Evolutionary conservation across 1,139 yeast species (phyloP).

Genomic region (Suhomyces bribrorum): DNA sequence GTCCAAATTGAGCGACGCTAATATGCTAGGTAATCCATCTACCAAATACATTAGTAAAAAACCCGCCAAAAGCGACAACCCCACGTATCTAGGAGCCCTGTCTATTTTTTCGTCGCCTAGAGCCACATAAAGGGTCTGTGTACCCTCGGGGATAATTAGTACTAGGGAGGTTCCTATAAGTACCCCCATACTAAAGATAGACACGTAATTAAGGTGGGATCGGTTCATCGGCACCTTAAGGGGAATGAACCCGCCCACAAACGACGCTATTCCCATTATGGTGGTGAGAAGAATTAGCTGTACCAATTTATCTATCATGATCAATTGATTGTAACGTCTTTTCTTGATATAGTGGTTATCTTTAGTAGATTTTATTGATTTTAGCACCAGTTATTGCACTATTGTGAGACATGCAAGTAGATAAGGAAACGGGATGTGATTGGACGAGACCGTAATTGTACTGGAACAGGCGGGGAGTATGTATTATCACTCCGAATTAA

Average conservation of each 20-base stretch:
- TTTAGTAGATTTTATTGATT: too few species aligned
- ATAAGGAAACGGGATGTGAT: too few species aligned
- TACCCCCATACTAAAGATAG: constrained; percentile 62
- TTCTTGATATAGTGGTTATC: too few species aligned
- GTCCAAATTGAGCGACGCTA: constrained; percentile 10
- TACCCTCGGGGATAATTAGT: constrained; percentile 73
- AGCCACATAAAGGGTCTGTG: constrained; percentile 46
- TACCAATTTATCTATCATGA: constrained; percentile 4
- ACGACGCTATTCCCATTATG: constrained; percentile 35
- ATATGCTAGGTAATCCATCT: constrained; percentile 33
- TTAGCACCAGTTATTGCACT: too few species aligned
- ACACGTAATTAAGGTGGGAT: constrained; percentile 25
- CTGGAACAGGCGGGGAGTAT: too few species aligned
- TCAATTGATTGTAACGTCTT: neutral
- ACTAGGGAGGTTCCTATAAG: constrained; percentile 63
- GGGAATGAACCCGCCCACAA: constrained; percentile 37
- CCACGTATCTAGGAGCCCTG: constrained; percentile 22
- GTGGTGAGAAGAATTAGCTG: constrained; percentile 17
- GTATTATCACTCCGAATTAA: too few species aligned
- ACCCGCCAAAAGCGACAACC: constrained; percentile 46
- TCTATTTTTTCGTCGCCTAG: constrained; percentile 22
- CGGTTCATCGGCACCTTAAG: constrained; percentile 22
- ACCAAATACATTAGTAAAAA: constrained; percentile 53
- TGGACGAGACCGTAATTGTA: too few species aligned
- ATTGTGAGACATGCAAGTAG: too few species aligned